Percentiles rank a stretch among this genome's conserved stretches.
Evolutionary conservation across 225 moss, liverwort and hornwort species (phyloP).

Genomic region (Asterella californica): DNA sequence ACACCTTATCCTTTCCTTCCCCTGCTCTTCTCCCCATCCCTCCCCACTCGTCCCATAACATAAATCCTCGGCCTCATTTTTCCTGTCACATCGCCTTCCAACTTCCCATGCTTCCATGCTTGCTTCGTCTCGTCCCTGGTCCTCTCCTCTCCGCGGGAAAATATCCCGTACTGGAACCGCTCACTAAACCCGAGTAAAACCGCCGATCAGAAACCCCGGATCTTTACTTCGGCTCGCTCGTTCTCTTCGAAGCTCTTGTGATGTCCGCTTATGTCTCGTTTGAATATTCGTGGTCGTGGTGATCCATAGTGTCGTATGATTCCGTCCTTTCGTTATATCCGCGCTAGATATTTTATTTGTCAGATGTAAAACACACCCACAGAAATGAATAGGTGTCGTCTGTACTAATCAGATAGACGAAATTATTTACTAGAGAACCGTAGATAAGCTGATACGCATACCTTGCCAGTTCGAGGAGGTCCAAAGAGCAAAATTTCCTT

Average conservation of each 20-base stretch:
- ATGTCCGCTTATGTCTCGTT: too few species aligned
- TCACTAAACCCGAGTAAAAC: constrained; percentile 16
- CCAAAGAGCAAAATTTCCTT: constrained; percentile 95
- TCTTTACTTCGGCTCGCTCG: too few species aligned
- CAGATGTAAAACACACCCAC: too few species aligned
- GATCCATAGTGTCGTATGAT: too few species aligned
- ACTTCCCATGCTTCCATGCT: not conserved
- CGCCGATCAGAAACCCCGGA: constrained; percentile 22
- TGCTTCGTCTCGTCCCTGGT: not conserved
- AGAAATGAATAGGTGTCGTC: too few species aligned
- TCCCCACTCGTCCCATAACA: constrained; percentile 14
- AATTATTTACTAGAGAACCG: too few species aligned
- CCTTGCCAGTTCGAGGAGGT: constrained; percentile 92
- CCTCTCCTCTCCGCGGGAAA: not conserved
- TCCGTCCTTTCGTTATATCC: too few species aligned
- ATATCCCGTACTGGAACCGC: constrained; percentile 8
- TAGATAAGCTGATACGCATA: not conserved
- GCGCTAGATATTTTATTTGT: too few species aligned
- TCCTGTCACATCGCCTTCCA: not conserved
- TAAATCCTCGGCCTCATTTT: not conserved
- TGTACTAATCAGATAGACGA: too few species aligned
- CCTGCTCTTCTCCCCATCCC: constrained; percentile 25
- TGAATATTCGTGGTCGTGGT: too few species aligned
- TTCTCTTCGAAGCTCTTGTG: too few species aligned
- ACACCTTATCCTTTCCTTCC: constrained; percentile 24